A percentile compares a stretch with the other conserved stretches of the same genome.
phyloP scores from a whole-genome alignment of 805 yeast genomes.

The Zygosaccharomyces pseudorouxii region DNA sequence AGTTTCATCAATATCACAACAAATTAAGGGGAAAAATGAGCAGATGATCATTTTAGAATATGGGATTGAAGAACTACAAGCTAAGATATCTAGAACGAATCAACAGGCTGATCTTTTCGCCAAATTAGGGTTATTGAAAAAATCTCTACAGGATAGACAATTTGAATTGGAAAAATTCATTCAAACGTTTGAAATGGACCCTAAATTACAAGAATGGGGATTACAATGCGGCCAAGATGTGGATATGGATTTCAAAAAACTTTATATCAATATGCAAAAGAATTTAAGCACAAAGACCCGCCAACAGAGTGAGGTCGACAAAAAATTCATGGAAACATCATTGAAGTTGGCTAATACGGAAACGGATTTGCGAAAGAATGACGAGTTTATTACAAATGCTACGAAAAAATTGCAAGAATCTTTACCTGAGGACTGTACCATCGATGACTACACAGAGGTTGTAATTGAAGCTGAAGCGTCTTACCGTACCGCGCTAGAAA shows the following conservation, averaged over 20 bases:
- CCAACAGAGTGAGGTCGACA: slow-evolving; percentile 13
- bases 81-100: slow-evolving; percentile 47
- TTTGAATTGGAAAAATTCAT: slow-evolving; percentile 11
- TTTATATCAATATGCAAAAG: slow-evolving; percentile 22
- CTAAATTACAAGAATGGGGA: slow-evolving; percentile 11
- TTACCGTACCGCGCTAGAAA: slow-evolving; percentile 55
- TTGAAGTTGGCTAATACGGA: slow-evolving; percentile 12
- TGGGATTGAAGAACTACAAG: slow-evolving; percentile 50
- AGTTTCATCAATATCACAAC: slow-evolving; percentile 30
- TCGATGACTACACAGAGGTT: slow-evolving; percentile 48
- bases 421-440: slow-evolving; percentile 39
- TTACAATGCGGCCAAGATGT: slow-evolving; percentile 15
- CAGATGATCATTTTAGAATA: slow-evolving; percentile 38
- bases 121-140: slow-evolving; percentile 40
- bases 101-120: slow-evolving; percentile 58
- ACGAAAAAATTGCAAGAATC: slow-evolving; percentile 24
- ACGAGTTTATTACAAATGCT: slow-evolving; percentile 12
- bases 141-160: slow-evolving; percentile 18
- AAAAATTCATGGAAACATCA: slow-evolving; percentile 16
- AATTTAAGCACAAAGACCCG: slow-evolving; percentile 14
- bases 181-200: slow-evolving; percentile 8
- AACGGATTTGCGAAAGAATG: slow-evolving; percentile 13
- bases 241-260: slow-evolving; percentile 21
- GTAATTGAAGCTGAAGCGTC: slow-evolving; percentile 57
- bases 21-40: slow-evolving; percentile 39